A percentile compares a stretch with the other conserved stretches of the same genome.
Conservation (phyloP, 495 filamentous ascomycete species). For the Glarea lozoyensis region DNA sequence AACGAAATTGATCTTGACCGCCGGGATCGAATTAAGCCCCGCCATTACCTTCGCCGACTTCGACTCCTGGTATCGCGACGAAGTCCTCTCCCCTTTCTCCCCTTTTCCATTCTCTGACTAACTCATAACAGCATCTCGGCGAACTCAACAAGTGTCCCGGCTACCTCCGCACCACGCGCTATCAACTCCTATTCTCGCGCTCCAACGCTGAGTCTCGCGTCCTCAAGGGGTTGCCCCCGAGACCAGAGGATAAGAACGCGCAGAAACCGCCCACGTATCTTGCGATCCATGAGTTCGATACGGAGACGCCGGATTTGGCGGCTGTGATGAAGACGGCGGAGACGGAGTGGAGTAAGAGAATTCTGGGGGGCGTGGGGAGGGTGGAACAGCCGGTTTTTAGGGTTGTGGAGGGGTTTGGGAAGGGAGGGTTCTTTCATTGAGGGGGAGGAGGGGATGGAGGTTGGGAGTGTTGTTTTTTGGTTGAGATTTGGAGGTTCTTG, state of each 20-base stretch:
- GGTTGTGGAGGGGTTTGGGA: neutral
- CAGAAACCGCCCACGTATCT: neutral
- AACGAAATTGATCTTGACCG: neutral
- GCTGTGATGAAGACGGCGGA: neutral
- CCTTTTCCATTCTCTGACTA: neutral
- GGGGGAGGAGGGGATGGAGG: too few species aligned
- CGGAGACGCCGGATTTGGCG: neutral
- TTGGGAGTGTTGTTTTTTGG: too few species aligned
- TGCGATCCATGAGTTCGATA: slow-evolving; percentile 4
- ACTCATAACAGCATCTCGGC: neutral
- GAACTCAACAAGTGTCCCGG: slow-evolving; percentile 5
- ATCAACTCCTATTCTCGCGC: slow-evolving; percentile 11
- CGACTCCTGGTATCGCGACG: slow-evolving; percentile 15
- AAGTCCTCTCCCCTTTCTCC: neutral
- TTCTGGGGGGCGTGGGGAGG: slow-evolving; percentile 1
- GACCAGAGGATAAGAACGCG: neutral
- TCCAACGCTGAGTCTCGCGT: neutral
- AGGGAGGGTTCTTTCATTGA: neutral
- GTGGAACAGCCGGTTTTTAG: neutral
- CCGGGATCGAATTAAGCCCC: slow-evolving; percentile 12
- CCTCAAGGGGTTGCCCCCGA: neutral
- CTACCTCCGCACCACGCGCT: slow-evolving; percentile 19
- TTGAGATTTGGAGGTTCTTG: too few species aligned
- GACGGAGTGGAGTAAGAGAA: slow-evolving; percentile 4
- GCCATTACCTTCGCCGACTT: slow-evolving; percentile 13